Conservation (phyloP, 768 basidiomycete species). For the Astraeus odoratus region DNA sequence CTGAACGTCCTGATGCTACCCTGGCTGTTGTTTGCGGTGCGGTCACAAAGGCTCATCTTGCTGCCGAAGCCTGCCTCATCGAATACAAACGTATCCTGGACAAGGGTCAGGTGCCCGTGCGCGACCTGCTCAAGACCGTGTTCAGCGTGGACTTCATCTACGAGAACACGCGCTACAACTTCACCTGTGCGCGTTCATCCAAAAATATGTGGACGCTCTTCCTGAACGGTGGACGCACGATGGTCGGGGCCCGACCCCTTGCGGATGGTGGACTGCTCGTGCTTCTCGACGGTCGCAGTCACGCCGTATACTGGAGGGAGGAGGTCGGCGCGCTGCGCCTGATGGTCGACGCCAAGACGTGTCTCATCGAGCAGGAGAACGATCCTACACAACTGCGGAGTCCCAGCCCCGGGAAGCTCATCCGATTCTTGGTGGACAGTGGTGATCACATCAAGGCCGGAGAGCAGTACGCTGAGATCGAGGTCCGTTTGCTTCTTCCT, state of each 20-base stretch:
- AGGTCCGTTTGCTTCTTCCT: slow-evolving; percentile 44
- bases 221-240: slow-evolving; percentile 89
- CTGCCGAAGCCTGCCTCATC: slow-evolving; percentile 80
- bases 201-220: slow-evolving; percentile 88
- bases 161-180: slow-evolving; percentile 90
- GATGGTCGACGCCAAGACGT: slow-evolving; percentile 97
- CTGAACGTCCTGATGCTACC: slow-evolving; percentile 89
- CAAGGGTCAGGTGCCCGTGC: slow-evolving; percentile 95
- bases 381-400: slow-evolving; percentile 96
- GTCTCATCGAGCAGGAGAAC: slow-evolving; percentile 98
- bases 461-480: slow-evolving; percentile 96
- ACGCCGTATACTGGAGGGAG: slow-evolving; percentile 97
- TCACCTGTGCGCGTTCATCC: slow-evolving; percentile 90
- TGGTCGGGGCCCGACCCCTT: slow-evolving; percentile 87
- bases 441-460: slow-evolving; percentile 97
- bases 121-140: slow-evolving; percentile 92
- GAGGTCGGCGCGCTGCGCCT: slow-evolving; percentile 91
- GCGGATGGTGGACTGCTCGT: slow-evolving; percentile 94
- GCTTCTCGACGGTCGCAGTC: slow-evolving; percentile 87
- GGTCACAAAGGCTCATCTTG: slow-evolving; percentile 89
- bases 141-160: slow-evolving; percentile 98
- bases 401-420: slow-evolving; percentile 93
- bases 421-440: slow-evolving; percentile 91
- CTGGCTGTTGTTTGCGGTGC: slow-evolving; percentile 96
- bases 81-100: slow-evolving; percentile 95